Evolutionary conservation across 805 yeast genomes (phyloP).

Genomic region (Pichia gijzeniarum): DNA sequence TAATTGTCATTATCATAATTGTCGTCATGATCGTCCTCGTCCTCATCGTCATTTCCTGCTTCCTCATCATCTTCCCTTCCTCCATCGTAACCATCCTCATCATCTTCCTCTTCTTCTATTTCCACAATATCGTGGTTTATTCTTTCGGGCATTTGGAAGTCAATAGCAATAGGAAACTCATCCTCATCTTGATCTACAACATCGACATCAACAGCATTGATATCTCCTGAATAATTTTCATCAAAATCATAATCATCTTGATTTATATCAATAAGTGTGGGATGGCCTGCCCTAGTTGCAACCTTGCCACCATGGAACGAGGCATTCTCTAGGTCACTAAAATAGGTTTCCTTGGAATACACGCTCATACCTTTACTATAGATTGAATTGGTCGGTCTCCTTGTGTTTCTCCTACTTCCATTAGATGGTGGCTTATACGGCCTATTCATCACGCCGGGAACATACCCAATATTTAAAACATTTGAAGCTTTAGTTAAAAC

Average conservation of each 20-base stretch:
- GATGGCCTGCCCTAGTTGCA: slow-evolving; percentile 25
- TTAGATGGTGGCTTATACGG: slow-evolving; percentile 7
- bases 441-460: slow-evolving; percentile 78
- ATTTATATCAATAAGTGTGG: slow-evolving; percentile 23
- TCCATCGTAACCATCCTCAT: slow-evolving; percentile 16
- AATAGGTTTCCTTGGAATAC: slow-evolving; percentile 29
- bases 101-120: slow-evolving; percentile 20
- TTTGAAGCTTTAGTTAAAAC: slow-evolving; percentile 77
- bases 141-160: slow-evolving; percentile 1
- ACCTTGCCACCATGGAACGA: slow-evolving; percentile 29
- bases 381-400: slow-evolving; percentile 16
- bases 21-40: not conserved
- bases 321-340: slow-evolving; percentile 30
- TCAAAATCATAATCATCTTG: slow-evolving; percentile 25
- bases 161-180: slow-evolving; percentile 11
- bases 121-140: slow-evolving; percentile 18
- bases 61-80: slow-evolving; percentile 8
- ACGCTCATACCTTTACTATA: slow-evolving; percentile 23
- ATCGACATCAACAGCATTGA: no score
- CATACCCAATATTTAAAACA: slow-evolving; percentile 84
- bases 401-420: slow-evolving; percentile 12
- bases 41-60: not conserved
- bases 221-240: slow-evolving; percentile 6
- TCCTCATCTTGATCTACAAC: slow-evolving; percentile 1
- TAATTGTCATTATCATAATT: not conserved